Evolutionary conservation across 352 stramenopile genomes (phyloP).

Genomic region (Aphanomyces euteiches): DNA sequence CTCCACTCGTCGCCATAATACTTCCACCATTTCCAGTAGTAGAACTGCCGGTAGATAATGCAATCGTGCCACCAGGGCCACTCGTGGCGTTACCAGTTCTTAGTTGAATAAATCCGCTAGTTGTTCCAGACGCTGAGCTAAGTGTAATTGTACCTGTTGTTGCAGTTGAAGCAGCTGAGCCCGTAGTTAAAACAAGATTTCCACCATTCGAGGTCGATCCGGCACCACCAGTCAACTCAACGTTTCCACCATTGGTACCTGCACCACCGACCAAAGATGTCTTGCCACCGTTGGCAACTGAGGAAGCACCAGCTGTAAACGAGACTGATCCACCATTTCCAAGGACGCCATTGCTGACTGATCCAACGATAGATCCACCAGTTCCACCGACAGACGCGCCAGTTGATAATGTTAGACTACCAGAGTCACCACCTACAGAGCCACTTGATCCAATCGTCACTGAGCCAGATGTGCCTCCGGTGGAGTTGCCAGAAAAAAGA

Average conservation of each 20-base stretch:
- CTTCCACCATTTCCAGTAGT: not conserved
- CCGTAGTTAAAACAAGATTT: constrained; percentile 6
- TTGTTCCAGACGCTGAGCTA: not conserved
- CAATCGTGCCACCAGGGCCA: constrained; percentile 8
- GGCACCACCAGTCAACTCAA: constrained; percentile 68
- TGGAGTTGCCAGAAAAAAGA: not conserved
- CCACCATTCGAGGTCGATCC: constrained; percentile 16
- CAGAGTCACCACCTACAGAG: not conserved
- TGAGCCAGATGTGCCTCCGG: not conserved
- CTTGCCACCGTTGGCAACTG: not conserved
- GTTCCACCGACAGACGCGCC: not conserved
- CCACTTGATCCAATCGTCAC: not conserved
- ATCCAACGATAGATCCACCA: not conserved
- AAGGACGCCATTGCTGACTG: not conserved
- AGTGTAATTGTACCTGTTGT: not conserved
- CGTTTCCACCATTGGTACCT: constrained; percentile 46
- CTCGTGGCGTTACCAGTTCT: not conserved
- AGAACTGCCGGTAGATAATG: not conserved
- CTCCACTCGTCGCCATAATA: not conserved
- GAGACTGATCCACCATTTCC: not conserved
- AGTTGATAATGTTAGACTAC: not conserved
- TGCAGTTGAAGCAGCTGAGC: not conserved
- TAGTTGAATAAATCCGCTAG: not conserved
- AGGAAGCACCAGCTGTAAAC: not conserved
- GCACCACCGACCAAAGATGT: not conserved